These are phyloP conservation scores for Mycena pura DNA, from an alignment of 768 basidiomycete species.

Conservation along the genomic window DNA sequence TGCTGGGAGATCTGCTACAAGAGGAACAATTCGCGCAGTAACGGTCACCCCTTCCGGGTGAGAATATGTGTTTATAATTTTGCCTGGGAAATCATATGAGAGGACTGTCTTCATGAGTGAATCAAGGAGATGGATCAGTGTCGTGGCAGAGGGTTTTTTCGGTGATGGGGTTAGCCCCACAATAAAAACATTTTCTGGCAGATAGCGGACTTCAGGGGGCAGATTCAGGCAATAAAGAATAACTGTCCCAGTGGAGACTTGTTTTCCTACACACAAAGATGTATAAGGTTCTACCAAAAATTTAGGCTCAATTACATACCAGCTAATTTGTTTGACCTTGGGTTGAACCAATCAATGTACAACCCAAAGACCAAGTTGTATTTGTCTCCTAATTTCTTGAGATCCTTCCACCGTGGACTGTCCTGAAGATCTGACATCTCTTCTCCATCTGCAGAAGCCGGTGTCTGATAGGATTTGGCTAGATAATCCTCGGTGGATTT, in stretches of 20 bases:
- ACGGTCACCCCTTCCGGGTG: slow-evolving; percentile 25
- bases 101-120: slow-evolving; percentile 13
- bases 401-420: slow-evolving; percentile 18
- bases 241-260: slow-evolving; percentile 24
- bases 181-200: slow-evolving; percentile 34
- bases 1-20: slow-evolving; percentile 27
- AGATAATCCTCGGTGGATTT: slow-evolving; percentile 13
- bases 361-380: slow-evolving; percentile 30
- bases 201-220: slow-evolving; percentile 31
- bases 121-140: slow-evolving; percentile 17
- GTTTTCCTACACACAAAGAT: background rate
- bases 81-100: slow-evolving; percentile 15
- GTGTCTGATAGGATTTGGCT: background rate
- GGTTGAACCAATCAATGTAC: slow-evolving; percentile 37
- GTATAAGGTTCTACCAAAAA: background rate
- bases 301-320: slow-evolving; percentile 14
- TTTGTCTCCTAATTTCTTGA: background rate
- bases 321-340: slow-evolving; percentile 27
- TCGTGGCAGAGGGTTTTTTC: slow-evolving; percentile 25
- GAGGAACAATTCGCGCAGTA: slow-evolving; percentile 19
- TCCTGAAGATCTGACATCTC: slow-evolving; percentile 17
- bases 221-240: slow-evolving; percentile 35
- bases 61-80: slow-evolving; percentile 9
- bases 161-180: slow-evolving; percentile 37
- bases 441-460: slow-evolving; percentile 8